phyloP scores from a whole-genome alignment of 2,329 filamentous ascomycete genomes.

The Colletotrichum spinosum region DNA sequence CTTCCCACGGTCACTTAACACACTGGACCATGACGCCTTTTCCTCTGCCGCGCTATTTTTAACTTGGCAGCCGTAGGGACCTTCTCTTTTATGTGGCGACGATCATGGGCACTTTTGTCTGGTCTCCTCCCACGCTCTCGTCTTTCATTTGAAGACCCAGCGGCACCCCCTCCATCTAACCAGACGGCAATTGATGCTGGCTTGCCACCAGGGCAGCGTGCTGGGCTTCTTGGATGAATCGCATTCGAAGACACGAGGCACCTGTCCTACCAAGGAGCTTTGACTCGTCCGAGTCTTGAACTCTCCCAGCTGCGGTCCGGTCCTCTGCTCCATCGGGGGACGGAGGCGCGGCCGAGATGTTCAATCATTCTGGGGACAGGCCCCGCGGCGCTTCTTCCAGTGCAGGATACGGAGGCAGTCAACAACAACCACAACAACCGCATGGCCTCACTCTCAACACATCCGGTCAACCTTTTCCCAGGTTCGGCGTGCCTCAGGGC shows the following conservation, averaged over 20 bases:
- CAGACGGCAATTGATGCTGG: conserved; percentile 40
- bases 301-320: conserved; percentile 49
- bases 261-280: conserved; percentile 51
- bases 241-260: conserved; percentile 37
- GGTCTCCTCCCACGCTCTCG: conserved; percentile 46
- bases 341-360: conserved; percentile 51
- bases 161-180: conserved; percentile 29
- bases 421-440: conserved; percentile 2
- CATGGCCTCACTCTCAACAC: conserved; percentile 43
- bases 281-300: conserved; percentile 52
- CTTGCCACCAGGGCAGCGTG: conserved; percentile 45
- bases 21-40: conserved; percentile 38
- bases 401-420: conserved; percentile 37
- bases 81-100: conserved; percentile 44
- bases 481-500: conserved; percentile 46
- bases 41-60: conserved; percentile 39
- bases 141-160: conserved; percentile 46
- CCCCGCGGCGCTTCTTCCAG: conserved; percentile 44
- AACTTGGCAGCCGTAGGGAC: conserved; percentile 31
- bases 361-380: conserved; percentile 49
- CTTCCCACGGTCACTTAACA: conserved; percentile 12
- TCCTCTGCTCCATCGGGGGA: conserved; percentile 45
- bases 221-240: conserved; percentile 38
- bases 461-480: conserved; percentile 47
- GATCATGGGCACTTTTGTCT: conserved; percentile 53